Evolutionary conservation across 805 yeast genomes (phyloP).

Genomic region (Spathaspora arborariae): DNA sequence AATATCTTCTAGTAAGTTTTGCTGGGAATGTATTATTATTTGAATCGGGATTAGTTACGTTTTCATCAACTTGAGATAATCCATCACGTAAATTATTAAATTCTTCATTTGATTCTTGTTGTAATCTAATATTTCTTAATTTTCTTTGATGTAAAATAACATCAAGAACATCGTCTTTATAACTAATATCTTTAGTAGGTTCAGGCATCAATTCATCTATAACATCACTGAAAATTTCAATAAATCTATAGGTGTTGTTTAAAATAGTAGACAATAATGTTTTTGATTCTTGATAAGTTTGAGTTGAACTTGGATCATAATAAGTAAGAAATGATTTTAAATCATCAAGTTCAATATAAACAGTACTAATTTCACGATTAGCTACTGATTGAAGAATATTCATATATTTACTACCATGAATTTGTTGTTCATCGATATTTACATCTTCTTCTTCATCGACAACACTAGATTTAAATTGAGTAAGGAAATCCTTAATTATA

Average conservation of each 20-base stretch:
- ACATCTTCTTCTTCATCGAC: conserved; percentile 19
- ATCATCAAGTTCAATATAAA: conserved; percentile 82
- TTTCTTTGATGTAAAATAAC: conserved; percentile 88
- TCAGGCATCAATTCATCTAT: conserved; percentile 82
- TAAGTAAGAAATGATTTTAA: conserved; percentile 52
- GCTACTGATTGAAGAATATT: conserved; percentile 71
- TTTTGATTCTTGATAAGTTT: conserved; percentile 11
- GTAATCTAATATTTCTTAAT: conserved; percentile 71
- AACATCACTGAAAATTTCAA: conserved; percentile 70
- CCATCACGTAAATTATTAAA: conserved; percentile 40
- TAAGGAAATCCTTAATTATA: conserved; percentile 60
- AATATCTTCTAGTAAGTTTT: conserved; percentile 80
- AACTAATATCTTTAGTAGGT: conserved; percentile 76
- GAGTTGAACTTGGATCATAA: conserved; percentile 6
- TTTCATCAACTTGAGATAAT: conserved; percentile 17
- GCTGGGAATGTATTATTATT: conserved; percentile 69
- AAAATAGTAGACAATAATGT: conserved; percentile 32
- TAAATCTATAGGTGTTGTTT: conserved; percentile 73
- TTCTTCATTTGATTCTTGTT: conserved; percentile 65
- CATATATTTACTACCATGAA: conserved; percentile 64
- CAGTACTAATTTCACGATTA: conserved; percentile 69
- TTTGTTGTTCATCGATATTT: conserved; percentile 14
- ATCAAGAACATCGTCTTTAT: conserved; percentile 87
- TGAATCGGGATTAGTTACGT: conserved; percentile 15
- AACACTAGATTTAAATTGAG: conserved; percentile 36